Percentiles rank a stretch among this genome's conserved stretches.
These are phyloP conservation scores for Podaxis mareebaensis DNA, from an alignment of 768 basidiomycete genomes.

Conservation along the genomic window DNA sequence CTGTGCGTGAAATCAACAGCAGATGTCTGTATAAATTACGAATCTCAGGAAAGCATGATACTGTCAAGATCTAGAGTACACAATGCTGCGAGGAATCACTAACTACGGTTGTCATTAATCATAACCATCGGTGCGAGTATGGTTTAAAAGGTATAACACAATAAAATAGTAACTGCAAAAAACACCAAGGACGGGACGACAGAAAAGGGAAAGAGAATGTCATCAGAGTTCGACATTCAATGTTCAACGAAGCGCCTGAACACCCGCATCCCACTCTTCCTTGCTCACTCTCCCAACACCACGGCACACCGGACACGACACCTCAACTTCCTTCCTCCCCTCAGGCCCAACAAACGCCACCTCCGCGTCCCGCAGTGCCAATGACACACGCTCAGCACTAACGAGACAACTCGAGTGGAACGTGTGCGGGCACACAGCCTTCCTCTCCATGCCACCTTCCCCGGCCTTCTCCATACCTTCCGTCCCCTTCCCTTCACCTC, in stretches of 20 bases:
- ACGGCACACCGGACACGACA: constrained; percentile 76
- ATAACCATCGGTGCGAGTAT: not conserved
- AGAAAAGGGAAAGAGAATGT: not conserved
- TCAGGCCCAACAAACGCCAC: constrained; percentile 33
- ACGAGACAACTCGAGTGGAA: constrained; percentile 80
- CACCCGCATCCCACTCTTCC: constrained; percentile 60
- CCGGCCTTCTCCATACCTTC: not conserved
- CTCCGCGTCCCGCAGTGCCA: constrained; percentile 63
- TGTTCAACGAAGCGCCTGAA: constrained; percentile 24
- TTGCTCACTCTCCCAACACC: constrained; percentile 58
- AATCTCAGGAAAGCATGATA: too few species aligned
- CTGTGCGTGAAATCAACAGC: too few species aligned
- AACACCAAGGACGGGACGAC: not conserved
- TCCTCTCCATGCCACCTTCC: constrained; percentile 20
- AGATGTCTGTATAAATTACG: too few species aligned
- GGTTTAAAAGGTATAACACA: not conserved
- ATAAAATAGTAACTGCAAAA: not conserved
- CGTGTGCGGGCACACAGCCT: constrained; percentile 55
- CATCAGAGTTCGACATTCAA: not conserved
- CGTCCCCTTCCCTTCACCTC: constrained; percentile 9
- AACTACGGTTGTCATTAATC: not conserved
- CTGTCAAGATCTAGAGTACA: not conserved
- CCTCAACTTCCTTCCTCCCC: constrained; percentile 48
- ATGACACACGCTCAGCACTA: constrained; percentile 61
- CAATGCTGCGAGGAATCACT: not conserved